Evolutionary conservation across 2,329 filamentous ascomycete genomes (phyloP).

Genomic region (Fusarium scirpi): DNA sequence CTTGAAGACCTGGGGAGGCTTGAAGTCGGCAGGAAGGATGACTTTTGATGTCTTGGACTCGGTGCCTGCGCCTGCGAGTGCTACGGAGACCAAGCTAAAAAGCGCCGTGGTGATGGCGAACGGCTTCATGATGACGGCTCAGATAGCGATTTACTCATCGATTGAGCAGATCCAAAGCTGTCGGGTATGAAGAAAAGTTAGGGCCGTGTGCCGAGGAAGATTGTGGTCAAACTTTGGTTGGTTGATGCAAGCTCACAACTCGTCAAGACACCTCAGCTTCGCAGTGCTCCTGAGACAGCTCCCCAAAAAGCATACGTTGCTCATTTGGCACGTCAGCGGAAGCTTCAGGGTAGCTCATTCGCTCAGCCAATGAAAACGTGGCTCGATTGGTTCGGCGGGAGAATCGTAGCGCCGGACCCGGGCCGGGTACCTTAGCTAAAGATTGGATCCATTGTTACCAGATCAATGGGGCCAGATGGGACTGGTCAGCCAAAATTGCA

Average conservation of each 20-base stretch:
- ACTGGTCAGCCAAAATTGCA: conserved; percentile 3
- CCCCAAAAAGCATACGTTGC: conserved; percentile 54
- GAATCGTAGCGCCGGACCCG: conserved; percentile 44
- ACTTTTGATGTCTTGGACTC: conserved; percentile 66
- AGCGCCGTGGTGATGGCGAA: conserved; percentile 67
- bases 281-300: conserved; percentile 47
- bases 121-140: conserved; percentile 56
- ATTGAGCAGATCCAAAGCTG: conserved; percentile 47
- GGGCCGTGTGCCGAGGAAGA: conserved; percentile 26
- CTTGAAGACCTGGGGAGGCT: conserved; percentile 90
- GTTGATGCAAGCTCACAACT: conserved; percentile 39
- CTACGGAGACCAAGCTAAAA: conserved; percentile 66
- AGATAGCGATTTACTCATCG: conserved; percentile 50
- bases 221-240: conserved; percentile 25
- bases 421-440: background rate
- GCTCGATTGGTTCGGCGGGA: conserved; percentile 19
- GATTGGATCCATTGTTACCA: background rate
- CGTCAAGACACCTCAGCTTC: conserved; percentile 41
- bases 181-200: conserved; percentile 20
- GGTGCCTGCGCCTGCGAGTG: conserved; percentile 55
- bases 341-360: conserved; percentile 45
- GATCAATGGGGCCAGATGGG: background rate
- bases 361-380: conserved; percentile 46
- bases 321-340: conserved; percentile 47
- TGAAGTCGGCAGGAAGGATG: conserved; percentile 75